These are phyloP conservation scores for Exserohilum turcica DNA, from an alignment of 2,329 filamentous ascomycete genomes.

Conservation along the genomic window DNA sequence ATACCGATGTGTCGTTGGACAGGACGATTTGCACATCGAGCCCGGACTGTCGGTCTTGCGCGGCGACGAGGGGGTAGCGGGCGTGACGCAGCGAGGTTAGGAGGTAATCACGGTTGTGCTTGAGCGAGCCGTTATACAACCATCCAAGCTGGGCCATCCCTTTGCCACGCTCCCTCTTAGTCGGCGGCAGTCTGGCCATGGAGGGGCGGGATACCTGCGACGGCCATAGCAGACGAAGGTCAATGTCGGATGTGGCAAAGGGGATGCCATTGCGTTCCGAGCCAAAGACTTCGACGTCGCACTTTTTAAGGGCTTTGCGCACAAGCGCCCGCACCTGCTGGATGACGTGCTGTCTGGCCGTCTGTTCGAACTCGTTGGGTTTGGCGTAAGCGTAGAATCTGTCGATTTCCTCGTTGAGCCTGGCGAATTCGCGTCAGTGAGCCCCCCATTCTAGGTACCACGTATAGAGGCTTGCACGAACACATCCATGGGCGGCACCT, in stretches of 20 bases:
- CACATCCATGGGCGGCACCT: constrained; percentile 16
- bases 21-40: constrained; percentile 60
- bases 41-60: constrained; percentile 55
- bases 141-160: constrained; percentile 6
- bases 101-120: constrained; percentile 15
- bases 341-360: constrained; percentile 44
- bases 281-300: constrained; percentile 55
- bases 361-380: constrained; percentile 51
- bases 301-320: constrained; percentile 25
- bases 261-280: constrained; percentile 60
- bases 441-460: background rate
- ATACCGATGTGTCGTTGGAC: constrained; percentile 48
- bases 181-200: constrained; percentile 22
- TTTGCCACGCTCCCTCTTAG: constrained; percentile 8
- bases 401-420: constrained; percentile 35
- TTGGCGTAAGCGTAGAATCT: constrained; percentile 36
- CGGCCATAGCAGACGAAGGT: constrained; percentile 49
- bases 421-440: constrained; percentile 6
- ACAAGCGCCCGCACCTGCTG: constrained; percentile 34
- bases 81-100: constrained; percentile 31
- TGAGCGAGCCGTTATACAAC: constrained; percentile 8
- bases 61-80: constrained; percentile 49
- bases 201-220: constrained; percentile 8
- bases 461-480: background rate
- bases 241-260: constrained; percentile 60